Evolutionary conservation across 1,284 basidiomycete species (phyloP).

Genomic region (Ceratobasidium sp.): DNA sequence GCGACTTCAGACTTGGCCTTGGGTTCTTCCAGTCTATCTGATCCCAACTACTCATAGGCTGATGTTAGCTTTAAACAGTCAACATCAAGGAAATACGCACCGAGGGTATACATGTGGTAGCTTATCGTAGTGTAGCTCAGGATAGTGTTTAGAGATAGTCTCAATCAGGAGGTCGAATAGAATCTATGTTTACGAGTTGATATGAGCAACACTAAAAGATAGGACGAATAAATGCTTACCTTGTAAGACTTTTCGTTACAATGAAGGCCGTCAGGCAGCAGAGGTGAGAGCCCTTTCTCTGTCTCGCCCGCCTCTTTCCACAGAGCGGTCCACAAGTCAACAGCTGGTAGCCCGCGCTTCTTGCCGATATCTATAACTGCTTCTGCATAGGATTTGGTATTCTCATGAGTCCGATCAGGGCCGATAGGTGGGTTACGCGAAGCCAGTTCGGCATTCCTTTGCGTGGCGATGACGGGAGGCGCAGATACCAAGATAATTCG

Average conservation of each 20-base stretch:
- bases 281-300: conserved; percentile 62
- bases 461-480: conserved; percentile 77
- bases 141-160: conserved; percentile 66
- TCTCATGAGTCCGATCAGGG: conserved; percentile 67
- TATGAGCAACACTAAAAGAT: neutral
- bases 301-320: conserved; percentile 72
- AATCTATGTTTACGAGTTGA: conserved; percentile 59
- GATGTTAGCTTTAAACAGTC: neutral
- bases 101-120: conserved; percentile 42
- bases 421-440: conserved; percentile 18
- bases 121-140: conserved; percentile 63
- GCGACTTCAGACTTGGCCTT: conserved; percentile 20
- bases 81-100: conserved; percentile 16
- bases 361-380: conserved; percentile 71
- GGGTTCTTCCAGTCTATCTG: conserved; percentile 42
- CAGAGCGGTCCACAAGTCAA: conserved; percentile 75
- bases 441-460: conserved; percentile 43
- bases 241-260: conserved; percentile 75
- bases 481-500: conserved; percentile 83
- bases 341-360: conserved; percentile 65
- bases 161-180: conserved; percentile 70
- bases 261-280: conserved; percentile 80
- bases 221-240: conserved; percentile 56
- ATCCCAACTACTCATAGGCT: conserved; percentile 32
- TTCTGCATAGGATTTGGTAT: conserved; percentile 73